Evolutionary conservation across 257 asterid species (phyloP).

Genomic region (Solanum gracilifrons): DNA sequence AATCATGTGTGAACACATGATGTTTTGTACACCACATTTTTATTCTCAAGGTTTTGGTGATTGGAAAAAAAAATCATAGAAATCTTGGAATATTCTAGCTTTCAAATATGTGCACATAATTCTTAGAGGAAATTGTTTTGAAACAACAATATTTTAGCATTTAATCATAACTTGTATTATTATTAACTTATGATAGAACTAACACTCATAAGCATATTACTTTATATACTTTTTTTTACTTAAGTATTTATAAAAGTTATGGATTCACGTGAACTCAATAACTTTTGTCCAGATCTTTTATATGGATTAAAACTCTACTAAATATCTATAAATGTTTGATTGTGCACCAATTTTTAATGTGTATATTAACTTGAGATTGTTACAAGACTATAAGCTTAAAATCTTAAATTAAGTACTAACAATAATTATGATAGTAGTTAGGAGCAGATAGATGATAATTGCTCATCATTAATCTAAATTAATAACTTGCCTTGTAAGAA

Average conservation of each 20-base stretch:
- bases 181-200: neutral
- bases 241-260: neutral
- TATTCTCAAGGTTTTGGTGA: neutral
- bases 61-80: neutral
- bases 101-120: neutral
- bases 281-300: neutral
- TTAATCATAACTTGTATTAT: neutral
- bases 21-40: neutral
- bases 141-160: too few relatives aligned
- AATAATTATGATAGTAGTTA: neutral
- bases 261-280: neutral
- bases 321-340: neutral
- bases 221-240: neutral
- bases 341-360: neutral
- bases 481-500: neutral
- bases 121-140: too few relatives aligned
- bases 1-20: neutral
- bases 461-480: neutral
- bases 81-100: neutral
- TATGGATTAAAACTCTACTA: neutral
- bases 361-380: neutral
- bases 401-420: neutral
- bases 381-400: neutral
- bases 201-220: neutral
- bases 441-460: neutral